A percentile compares a stretch with the other conserved stretches of the same genome.
These are phyloP conservation scores for Cucumis sativus DNA, from an alignment of 306 rosid species.

Conservation along the genomic window Cucumber_9930_V3 NC_026657.2:2192001-2192500, in stretches of 20 bases:
- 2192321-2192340: conserved; percentile 81
- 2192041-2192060: conserved; percentile 37
- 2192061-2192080: conserved; percentile 94
- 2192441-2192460: not conserved
- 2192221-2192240: not conserved
- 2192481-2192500: conserved; percentile 1
- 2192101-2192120: conserved; percentile 96
- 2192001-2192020: not conserved
- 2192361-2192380: conserved; percentile 49
- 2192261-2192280: not conserved
- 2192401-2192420: conserved; percentile 25
- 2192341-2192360: conserved; percentile 60
- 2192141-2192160: conserved; percentile 16
- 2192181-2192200: conserved; percentile 4
- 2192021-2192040: conserved; percentile 10
- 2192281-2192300: not conserved
- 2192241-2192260: not conserved
- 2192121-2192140: conserved; percentile 84
- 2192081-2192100: conserved; percentile 95
- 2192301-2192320: conserved; percentile 49
- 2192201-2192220: not conserved
- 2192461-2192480: conserved; percentile 9
- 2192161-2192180: not conserved
- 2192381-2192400: conserved; percentile 63
- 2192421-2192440: not conserved